These are phyloP conservation scores for Hypomontagnella monticulosa DNA, from an alignment of 495 filamentous ascomycete species.

Conservation along the genomic window DNA sequence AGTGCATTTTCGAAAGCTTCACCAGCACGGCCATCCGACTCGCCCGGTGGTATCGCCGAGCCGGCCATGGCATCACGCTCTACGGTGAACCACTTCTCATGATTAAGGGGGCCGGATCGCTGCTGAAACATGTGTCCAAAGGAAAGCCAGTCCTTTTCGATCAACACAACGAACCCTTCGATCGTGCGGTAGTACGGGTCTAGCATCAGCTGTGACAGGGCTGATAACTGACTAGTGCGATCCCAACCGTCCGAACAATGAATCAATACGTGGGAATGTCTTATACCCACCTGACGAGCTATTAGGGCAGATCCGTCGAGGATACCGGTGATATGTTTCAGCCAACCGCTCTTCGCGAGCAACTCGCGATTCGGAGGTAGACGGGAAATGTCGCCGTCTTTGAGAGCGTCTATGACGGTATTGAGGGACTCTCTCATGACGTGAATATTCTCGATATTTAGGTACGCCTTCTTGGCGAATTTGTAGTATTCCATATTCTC, in stretches of 20 bases:
- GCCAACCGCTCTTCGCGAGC: conserved; percentile 85
- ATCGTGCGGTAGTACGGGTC: conserved; percentile 96
- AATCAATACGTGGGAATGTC: conserved; percentile 93
- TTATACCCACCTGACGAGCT: conserved; percentile 86
- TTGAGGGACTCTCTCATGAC: conserved; percentile 94
- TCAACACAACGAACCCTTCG: conserved; percentile 92
- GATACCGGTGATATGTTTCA: conserved; percentile 87
- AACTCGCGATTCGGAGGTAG: conserved; percentile 85
- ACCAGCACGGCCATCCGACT: conserved; percentile 66
- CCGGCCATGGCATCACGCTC: conserved; percentile 74
- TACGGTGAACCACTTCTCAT: conserved; percentile 94
- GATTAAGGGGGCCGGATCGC: conserved; percentile 83
- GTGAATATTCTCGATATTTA: conserved; percentile 99
- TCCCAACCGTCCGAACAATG: conserved; percentile 99
- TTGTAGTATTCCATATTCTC: conserved; percentile 99
- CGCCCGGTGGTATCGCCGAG: conserved; percentile 62
- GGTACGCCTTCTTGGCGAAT: conserved; percentile 88
- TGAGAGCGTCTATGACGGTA: conserved; percentile 88
- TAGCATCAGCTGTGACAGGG: conserved; percentile 91
- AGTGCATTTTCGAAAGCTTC: conserved; percentile 89
- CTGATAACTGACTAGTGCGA: conserved; percentile 92
- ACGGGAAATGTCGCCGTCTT: conserved; percentile 88
- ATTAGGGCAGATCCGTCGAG: conserved; percentile 87
- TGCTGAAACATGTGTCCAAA: conserved; percentile 98
- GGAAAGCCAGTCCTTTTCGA: conserved; percentile 98